Base-by-base conservation (phyloP, 2,329 filamentous ascomycete species). In the Pezicula radicicola region DNA sequence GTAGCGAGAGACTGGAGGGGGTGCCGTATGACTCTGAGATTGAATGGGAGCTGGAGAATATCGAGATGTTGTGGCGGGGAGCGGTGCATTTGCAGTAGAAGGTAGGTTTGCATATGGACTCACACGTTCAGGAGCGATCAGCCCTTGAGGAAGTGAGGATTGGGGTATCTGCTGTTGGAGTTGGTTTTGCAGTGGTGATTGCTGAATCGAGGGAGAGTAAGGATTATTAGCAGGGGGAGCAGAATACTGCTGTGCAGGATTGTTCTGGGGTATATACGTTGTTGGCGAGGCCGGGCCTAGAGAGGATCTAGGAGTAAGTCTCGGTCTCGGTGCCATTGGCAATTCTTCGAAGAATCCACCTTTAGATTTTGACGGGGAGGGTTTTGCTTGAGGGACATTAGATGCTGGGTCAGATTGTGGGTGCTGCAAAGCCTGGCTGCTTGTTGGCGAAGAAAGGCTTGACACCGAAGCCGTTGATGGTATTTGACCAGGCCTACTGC, bases 291-390 rank as follows among this genome's bases (percentile, higher is more conserved):
- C 16, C 51, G 43, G 65, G 61, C 61, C 61, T 12, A 28, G 3
- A 45, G 63, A 57, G 43, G 80, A 78, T 50, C 83, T 76, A 1
- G 81, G 80, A 21, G 77, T 75, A 16, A 83, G 80, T 25, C 85
- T 80, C n/a, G 83, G 78, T 63, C 78, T 85, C 4, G 80, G 70
- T 2, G 78, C 69, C 48, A 87, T 68, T 1, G 89, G 89, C 19
- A 93, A 74, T 50, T 93, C 89, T 68, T 92, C 89, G 59, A 91
- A 93, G 66, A 93, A 93, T 59, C 79, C 83, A 36, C 75, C 69
- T 55, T 80, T 77, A 30, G 58, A 69, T 55, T 62, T 18, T 46
- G 47, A 28, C 40, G 45, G 13, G 27, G 46, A 18, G 30, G 47
- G 18, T 30, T 35, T 18, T 40, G 48, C 21, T 46, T 39, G 39